Base-by-base conservation (phyloP, 768 basidiomycete genomes). In the Phanerodontia chrysosporium region DNA sequence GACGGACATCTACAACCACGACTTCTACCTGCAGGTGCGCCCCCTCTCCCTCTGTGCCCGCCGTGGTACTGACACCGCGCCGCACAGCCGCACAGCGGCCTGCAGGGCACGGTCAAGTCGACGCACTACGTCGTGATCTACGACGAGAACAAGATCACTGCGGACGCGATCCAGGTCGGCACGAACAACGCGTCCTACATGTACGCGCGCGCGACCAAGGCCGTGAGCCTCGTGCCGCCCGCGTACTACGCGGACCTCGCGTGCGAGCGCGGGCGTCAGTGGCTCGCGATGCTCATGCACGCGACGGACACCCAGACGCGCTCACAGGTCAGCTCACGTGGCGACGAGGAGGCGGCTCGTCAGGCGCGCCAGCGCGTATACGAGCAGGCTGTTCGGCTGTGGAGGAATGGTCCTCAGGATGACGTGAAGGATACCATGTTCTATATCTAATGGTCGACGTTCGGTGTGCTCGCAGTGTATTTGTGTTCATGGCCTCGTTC, bases 201-300 rank as follows among this genome's bases (percentile, higher is more conserved):
- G 14, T 95, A 90, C 64, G 90, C 87, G 0, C 82, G 92, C 4
- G 90, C 91, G 0, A 95, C 90, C 2, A 87, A 89, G 65, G 87
- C 90, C 0, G 92, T 95, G 29, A 90, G 88, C 67, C 75, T 93
- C 22, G 78, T 92, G 10, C 90, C 91, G 0, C 80, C 90, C 0
- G 90, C 90, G 0, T 90, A 90, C 67, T 91, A 90, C 64, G 87
- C 89, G 7, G 90, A 92, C 71, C 72, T 92, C 54, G 91, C 89
- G 1, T 92, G 90, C 68, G 90, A 93, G 71, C 76, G 91, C 12
- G 91, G 87, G 0, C 73, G 90, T 32, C 87, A 78, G 67, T 93
- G 91, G 66, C 63, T 93, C 39, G 88, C 91, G 60, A 84, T 87
- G 0, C 85, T 90, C 53, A 70, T 92, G 69, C 80, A 74, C 49